Evolutionary conservation across 2,329 filamentous ascomycete species (phyloP).

Genomic region (Epichloe bromicola): DNA sequence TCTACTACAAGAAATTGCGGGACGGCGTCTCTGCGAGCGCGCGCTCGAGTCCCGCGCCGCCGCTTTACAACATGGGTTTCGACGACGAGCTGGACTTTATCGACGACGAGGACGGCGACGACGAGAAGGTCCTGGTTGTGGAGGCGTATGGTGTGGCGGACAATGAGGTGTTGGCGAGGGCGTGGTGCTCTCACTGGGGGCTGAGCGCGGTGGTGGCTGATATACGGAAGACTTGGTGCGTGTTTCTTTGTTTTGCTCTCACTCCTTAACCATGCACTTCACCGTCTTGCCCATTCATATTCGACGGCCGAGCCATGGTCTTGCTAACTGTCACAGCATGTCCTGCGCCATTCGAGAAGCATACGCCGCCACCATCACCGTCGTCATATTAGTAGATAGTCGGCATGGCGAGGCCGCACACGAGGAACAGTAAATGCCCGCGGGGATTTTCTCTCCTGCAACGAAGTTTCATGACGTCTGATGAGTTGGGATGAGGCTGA

Average conservation of each 20-base stretch:
- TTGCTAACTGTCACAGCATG: constrained; percentile 35
- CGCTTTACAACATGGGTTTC: constrained; percentile 7
- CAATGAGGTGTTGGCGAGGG: constrained; percentile 63
- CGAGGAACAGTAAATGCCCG: constrained; percentile 3
- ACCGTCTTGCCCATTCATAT: too few relatives aligned
- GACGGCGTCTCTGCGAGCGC: constrained; percentile 16
- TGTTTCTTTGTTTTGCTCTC: constrained; percentile 8
- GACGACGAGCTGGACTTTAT: constrained; percentile 9
- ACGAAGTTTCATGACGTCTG: background rate
- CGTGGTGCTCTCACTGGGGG: constrained; percentile 68
- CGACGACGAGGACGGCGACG: constrained; percentile 31
- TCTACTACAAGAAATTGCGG: constrained; percentile 20
- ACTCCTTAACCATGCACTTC: too few relatives aligned
- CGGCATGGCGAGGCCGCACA: constrained; percentile 32
- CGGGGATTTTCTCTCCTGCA: background rate
- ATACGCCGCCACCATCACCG: constrained; percentile 59
- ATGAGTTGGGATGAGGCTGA: background rate
- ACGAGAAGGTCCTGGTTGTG: constrained; percentile 56
- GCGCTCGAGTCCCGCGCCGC: constrained; percentile 22
- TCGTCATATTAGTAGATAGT: constrained; percentile 54
- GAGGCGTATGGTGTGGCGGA: constrained; percentile 62
- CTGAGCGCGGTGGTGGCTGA: constrained; percentile 59
- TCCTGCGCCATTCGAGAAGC: constrained; percentile 63
- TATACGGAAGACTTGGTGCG: constrained; percentile 52
- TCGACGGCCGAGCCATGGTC: background rate